These are phyloP conservation scores for Tuber aestivum DNA, from an alignment of 495 filamentous ascomycete genomes.

Conservation along the genomic window DNA sequence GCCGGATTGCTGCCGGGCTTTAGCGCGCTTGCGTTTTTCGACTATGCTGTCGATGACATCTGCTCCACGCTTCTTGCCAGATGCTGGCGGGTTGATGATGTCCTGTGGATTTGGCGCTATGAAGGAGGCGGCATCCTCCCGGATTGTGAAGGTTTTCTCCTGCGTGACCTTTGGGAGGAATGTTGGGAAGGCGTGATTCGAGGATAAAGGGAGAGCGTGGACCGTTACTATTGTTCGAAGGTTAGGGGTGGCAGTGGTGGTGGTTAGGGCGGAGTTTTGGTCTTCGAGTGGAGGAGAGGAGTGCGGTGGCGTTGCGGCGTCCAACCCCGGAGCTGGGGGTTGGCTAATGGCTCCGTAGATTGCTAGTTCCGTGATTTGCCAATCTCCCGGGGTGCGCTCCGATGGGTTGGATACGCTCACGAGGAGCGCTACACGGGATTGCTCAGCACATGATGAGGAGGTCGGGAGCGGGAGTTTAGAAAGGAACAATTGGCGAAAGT, in stretches of 20 bases:
- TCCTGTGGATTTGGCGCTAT: slow-evolving; percentile 41
- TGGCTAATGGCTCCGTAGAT: slow-evolving; percentile 39
- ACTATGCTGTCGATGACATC: slow-evolving; percentile 37
- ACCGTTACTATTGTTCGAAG: slow-evolving; percentile 25
- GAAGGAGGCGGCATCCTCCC: slow-evolving; percentile 15
- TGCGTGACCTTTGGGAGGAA: slow-evolving; percentile 24
- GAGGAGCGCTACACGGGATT: slow-evolving; percentile 35
- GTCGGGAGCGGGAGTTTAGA: slow-evolving; percentile 29
- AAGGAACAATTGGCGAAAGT: slow-evolving; percentile 38
- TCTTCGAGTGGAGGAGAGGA: slow-evolving; percentile 31
- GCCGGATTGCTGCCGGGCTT: slow-evolving; percentile 10
- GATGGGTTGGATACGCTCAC: slow-evolving; percentile 22
- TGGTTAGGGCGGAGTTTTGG: background rate
- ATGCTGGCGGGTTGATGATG: slow-evolving; percentile 32
- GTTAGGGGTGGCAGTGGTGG: slow-evolving; percentile 1
- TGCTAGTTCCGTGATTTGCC: slow-evolving; percentile 36
- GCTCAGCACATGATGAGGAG: slow-evolving; percentile 13
- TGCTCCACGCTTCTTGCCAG: slow-evolving; percentile 36
- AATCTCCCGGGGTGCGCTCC: slow-evolving; percentile 16
- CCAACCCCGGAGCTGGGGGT: background rate
- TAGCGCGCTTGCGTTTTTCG: slow-evolving; percentile 33
- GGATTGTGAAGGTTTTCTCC: slow-evolving; percentile 8
- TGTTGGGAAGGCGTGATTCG: slow-evolving; percentile 31
- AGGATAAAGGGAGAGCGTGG: slow-evolving; percentile 39
- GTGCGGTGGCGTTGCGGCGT: slow-evolving; percentile 31